Conservation (phyloP, 1,284 basidiomycete species). For the Termitomyces sp. region DNA sequence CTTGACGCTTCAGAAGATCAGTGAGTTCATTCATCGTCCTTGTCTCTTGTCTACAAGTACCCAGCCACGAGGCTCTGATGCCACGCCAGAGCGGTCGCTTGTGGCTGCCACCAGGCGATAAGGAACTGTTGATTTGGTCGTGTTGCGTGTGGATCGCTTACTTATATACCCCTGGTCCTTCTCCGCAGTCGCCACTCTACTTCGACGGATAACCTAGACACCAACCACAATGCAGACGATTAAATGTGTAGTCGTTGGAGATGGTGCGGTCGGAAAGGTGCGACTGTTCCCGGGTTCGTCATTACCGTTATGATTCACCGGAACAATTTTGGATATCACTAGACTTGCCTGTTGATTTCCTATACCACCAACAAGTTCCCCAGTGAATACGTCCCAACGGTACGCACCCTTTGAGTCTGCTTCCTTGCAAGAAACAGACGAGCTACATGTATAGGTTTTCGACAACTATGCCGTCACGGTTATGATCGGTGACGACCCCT, state of each 20-base stretch:
- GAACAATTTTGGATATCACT: slow-evolving; percentile 5
- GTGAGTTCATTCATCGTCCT: slow-evolving; percentile 21
- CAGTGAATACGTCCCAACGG: slow-evolving; percentile 98
- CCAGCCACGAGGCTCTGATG: slow-evolving; percentile 37
- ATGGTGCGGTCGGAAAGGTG: slow-evolving; percentile 99
- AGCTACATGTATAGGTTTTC: slow-evolving; percentile 64
- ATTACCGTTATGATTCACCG: slow-evolving; percentile 8
- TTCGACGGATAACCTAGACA: slow-evolving; percentile 23
- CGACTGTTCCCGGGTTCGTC: slow-evolving; percentile 26
- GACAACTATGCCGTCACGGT: slow-evolving; percentile 99
- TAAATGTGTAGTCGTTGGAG: slow-evolving; percentile 98
- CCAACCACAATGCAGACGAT: slow-evolving; percentile 82
- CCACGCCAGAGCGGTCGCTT: slow-evolving; percentile 27
- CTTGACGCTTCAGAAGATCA: slow-evolving; percentile 20
- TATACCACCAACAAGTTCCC: slow-evolving; percentile 99
- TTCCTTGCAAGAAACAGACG: slow-evolving; percentile 19
- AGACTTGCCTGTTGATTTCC: slow-evolving; percentile 97
- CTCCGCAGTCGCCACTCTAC: slow-evolving; percentile 20
- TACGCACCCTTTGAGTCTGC: slow-evolving; percentile 42
- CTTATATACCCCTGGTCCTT: slow-evolving; percentile 21
- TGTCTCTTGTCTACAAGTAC: slow-evolving; percentile 17
- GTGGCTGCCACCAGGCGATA: slow-evolving; percentile 22
- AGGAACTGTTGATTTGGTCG: slow-evolving; percentile 13
- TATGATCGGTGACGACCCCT: slow-evolving; percentile 99
- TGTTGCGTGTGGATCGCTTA: slow-evolving; percentile 15